Conservation (phyloP, 2,329 filamentous ascomycete genomes). For the Orbilia oligospora region DNA sequence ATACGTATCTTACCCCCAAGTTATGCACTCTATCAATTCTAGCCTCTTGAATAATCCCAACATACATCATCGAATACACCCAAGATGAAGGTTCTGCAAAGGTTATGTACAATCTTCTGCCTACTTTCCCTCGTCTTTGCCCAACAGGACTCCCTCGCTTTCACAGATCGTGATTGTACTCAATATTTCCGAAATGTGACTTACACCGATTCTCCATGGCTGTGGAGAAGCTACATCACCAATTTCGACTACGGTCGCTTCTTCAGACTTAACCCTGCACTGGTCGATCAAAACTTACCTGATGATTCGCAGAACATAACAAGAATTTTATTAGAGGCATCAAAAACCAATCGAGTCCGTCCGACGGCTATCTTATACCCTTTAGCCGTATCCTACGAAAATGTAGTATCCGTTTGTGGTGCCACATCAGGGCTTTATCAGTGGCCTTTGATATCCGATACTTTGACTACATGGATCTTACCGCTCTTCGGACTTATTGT, state of each 20-base stretch:
- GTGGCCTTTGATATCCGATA: slow-evolving; percentile 62
- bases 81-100: slow-evolving; percentile 21
- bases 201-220: slow-evolving; percentile 43
- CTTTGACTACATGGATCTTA: slow-evolving; percentile 64
- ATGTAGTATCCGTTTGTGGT: slow-evolving; percentile 54
- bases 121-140: slow-evolving; percentile 1
- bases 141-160: slow-evolving; percentile 29
- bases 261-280: slow-evolving; percentile 21
- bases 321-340: slow-evolving; percentile 7
- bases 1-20: background rate
- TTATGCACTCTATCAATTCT: background rate
- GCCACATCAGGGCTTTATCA: slow-evolving; percentile 59
- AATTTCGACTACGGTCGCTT: slow-evolving; percentile 57
- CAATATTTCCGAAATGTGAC: slow-evolving; percentile 37
- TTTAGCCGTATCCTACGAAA: slow-evolving; percentile 25
- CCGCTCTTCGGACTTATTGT: slow-evolving; percentile 63
- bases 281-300: slow-evolving; percentile 12
- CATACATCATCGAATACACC: background rate
- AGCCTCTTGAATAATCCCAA: background rate
- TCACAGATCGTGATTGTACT: slow-evolving; percentile 46
- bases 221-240: slow-evolving; percentile 38
- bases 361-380: slow-evolving; percentile 39
- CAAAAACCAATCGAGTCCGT: background rate
- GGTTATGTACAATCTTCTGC: background rate
- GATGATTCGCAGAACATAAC: slow-evolving; percentile 24